These are phyloP conservation scores for Acacia pycnantha DNA, from an alignment of 331 rosid genomes.

Conservation along the genomic window DNA sequence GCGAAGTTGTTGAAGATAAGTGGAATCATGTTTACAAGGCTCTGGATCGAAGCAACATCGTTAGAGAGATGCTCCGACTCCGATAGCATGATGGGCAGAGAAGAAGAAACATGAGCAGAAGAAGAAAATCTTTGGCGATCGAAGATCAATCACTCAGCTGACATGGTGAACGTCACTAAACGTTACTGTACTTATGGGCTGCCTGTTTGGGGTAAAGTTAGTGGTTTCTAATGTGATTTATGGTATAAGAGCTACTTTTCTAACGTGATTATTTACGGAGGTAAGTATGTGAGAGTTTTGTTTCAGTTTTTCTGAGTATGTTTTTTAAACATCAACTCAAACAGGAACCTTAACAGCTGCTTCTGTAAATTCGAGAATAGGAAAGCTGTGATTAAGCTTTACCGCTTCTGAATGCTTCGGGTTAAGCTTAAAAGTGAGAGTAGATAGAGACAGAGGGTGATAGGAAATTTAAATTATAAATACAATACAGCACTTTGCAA, in stretches of 20 bases:
- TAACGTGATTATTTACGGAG: too few species aligned
- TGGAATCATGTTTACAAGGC: too few species aligned
- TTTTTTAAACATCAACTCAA: too few species aligned
- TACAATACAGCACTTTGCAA: slow-evolving; percentile 35
- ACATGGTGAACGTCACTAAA: background rate
- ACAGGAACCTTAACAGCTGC: background rate
- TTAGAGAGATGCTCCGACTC: background rate
- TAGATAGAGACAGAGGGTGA: background rate
- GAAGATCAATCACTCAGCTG: background rate
- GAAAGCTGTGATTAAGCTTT: background rate
- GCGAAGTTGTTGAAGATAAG: too few species aligned
- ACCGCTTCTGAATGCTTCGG: background rate
- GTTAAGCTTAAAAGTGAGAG: background rate
- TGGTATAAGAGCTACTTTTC: too few species aligned
- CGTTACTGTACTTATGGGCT: background rate
- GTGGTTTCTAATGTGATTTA: too few species aligned
- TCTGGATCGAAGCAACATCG: background rate
- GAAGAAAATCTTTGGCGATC: background rate
- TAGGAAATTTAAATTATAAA: slow-evolving; percentile 29
- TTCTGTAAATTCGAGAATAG: background rate
- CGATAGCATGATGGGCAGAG: background rate
- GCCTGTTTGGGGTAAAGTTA: too few species aligned
- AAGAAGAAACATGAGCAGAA: background rate
- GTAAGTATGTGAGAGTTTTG: too few species aligned
- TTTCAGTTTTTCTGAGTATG: too few species aligned